Evolutionary conservation across 1,139 yeast genomes (phyloP).

Genomic region (Saccharomyces hybrid): DNA sequence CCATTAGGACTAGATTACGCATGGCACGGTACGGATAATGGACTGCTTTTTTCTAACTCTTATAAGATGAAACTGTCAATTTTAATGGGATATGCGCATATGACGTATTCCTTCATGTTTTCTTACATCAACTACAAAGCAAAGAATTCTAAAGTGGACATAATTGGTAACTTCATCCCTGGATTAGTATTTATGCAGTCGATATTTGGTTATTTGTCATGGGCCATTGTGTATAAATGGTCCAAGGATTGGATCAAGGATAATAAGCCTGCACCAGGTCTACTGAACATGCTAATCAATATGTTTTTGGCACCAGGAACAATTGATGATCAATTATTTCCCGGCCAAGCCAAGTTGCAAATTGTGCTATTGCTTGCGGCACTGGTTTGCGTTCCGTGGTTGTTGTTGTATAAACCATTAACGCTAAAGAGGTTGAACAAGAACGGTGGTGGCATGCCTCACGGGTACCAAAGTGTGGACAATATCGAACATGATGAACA

Average conservation of each 20-base stretch:
- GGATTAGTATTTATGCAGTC: conserved; percentile 77
- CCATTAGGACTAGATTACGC: conserved; percentile 64
- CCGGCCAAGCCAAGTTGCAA: conserved; percentile 58
- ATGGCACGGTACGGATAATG: conserved; percentile 81
- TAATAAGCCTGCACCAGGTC: conserved; percentile 66
- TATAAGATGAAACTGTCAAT: conserved; percentile 77
- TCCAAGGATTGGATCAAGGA: conserved; percentile 63
- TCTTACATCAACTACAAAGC: conserved; percentile 57
- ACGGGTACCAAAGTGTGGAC: conserved; percentile 9
- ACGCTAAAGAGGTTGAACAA: conserved; percentile 32
- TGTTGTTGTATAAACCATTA: conserved; percentile 62
- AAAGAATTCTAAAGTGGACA: conserved; percentile 54
- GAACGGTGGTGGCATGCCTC: conserved; percentile 1
- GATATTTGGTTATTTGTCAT: conserved; percentile 67
- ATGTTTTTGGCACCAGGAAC: conserved; percentile 76
- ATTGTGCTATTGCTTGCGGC: conserved; percentile 52
- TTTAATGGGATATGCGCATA: conserved; percentile 70
- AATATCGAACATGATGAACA: conserved; percentile 37
- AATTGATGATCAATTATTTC: conserved; percentile 56
- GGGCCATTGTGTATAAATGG: conserved; percentile 74
- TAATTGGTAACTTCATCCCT: conserved; percentile 72
- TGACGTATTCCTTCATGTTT: conserved; percentile 65
- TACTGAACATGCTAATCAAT: conserved; percentile 69
- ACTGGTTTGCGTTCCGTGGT: conserved; percentile 68
- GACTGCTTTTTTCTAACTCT: conserved; percentile 63